Conservation (phyloP, 805 yeast genomes). For the Pichia nanzhaoensis region DNA sequence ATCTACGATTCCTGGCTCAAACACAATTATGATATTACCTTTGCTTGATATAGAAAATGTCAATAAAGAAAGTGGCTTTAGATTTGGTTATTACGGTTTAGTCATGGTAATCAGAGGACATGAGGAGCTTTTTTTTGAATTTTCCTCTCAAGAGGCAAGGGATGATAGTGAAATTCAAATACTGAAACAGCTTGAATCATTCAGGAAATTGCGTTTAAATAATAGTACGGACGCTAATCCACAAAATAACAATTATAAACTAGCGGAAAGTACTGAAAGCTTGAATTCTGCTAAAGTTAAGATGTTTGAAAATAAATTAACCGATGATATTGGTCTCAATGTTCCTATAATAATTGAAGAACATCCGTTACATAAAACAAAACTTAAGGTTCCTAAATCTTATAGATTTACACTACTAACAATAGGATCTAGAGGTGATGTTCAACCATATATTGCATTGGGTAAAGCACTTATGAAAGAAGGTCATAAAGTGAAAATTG, state of each 20-base stretch:
- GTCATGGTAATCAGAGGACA: constrained; percentile 65
- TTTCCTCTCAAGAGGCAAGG: constrained; percentile 53
- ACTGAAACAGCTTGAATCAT: constrained; percentile 42
- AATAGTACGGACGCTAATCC: constrained; percentile 8
- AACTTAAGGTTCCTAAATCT: constrained; percentile 47
- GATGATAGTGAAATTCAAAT: constrained; percentile 65
- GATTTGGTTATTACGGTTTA: constrained; percentile 65
- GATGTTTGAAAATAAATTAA: constrained; percentile 61
- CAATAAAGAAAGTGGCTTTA: constrained; percentile 57
- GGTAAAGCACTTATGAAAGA: constrained; percentile 71
- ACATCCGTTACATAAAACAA: constrained; percentile 36
- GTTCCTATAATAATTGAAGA: constrained; percentile 67
- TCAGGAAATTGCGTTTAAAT: constrained; percentile 20
- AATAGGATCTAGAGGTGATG: constrained; percentile 95
- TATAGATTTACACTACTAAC: constrained; percentile 66
- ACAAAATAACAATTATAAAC: constrained; percentile 16
- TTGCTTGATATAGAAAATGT: constrained; percentile 64
- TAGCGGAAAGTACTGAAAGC: constrained; percentile 12
- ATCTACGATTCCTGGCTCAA: constrained; percentile 69
- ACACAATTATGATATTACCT: constrained; percentile 80
- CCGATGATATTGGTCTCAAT: constrained; percentile 52
- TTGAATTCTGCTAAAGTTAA: constrained; percentile 54
- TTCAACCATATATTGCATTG: constrained; percentile 91
- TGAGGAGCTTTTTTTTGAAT: constrained; percentile 74
- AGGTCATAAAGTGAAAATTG: constrained; percentile 80